Conservation (phyloP, 2,329 filamentous ascomycete species). For the Elsinoe perseae region DNA sequence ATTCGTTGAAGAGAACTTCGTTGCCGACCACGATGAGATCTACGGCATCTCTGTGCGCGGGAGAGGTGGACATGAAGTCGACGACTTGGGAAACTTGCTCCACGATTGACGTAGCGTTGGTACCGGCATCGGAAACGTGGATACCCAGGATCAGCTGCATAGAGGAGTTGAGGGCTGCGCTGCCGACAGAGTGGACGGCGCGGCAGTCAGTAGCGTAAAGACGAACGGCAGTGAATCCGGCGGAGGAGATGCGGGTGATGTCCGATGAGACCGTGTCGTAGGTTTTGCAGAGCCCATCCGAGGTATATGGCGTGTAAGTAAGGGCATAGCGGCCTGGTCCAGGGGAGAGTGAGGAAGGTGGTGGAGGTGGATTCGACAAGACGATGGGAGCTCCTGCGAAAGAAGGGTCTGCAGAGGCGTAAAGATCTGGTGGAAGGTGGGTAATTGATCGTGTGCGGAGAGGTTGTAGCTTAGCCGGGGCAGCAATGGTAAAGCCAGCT, state of each 20-base stretch:
- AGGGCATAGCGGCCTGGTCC: slow-evolving; percentile 15
- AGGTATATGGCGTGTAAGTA: slow-evolving; percentile 41
- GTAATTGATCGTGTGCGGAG: slow-evolving; percentile 13
- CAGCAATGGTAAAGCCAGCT: background rate
- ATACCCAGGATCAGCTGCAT: slow-evolving; percentile 80
- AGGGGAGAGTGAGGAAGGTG: slow-evolving; percentile 10
- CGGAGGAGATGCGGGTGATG: slow-evolving; percentile 36
- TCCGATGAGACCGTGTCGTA: slow-evolving; percentile 33
- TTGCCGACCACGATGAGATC: slow-evolving; percentile 82
- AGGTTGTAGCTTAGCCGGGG: slow-evolving; percentile 2
- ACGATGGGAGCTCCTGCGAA: slow-evolving; percentile 15
- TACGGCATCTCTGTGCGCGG: slow-evolving; percentile 63
- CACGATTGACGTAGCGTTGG: slow-evolving; percentile 51
- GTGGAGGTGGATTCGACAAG: slow-evolving; percentile 6
- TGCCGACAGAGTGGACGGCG: slow-evolving; percentile 67
- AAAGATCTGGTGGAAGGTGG: slow-evolving; percentile 10
- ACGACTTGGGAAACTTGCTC: slow-evolving; percentile 55
- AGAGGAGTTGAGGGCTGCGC: slow-evolving; percentile 57
- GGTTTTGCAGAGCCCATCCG: slow-evolving; percentile 37
- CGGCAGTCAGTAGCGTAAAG: slow-evolving; percentile 90
- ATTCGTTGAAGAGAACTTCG: slow-evolving; percentile 74
- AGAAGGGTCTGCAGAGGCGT: slow-evolving; percentile 7
- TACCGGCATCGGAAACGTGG: slow-evolving; percentile 61
- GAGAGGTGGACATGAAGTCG: slow-evolving; percentile 67
- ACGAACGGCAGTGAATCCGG: slow-evolving; percentile 59